Evolutionary conservation across 192 early-diverging fungal species (phyloP), one percentile per base, ranked within the genome.

Genomic region (Ambispora gerdemannii): DNA sequence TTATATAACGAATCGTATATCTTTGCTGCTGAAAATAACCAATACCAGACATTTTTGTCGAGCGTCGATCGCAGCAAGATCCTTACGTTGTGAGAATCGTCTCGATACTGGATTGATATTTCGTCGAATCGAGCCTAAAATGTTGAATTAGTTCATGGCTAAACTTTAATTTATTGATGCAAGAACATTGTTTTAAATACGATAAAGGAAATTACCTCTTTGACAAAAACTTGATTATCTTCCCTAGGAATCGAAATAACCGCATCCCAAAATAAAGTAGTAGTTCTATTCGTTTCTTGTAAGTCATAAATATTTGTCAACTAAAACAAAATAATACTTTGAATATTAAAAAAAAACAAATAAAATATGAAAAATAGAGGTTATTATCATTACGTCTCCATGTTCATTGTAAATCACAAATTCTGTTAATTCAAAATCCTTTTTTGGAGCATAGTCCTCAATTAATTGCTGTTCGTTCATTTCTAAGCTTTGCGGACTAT

Each of bases 41-140:
- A 43, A 20, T 65, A 65, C 63, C 63, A 65, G 15, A 38, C 17
- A 43, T 65, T 24, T 50, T 43, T n/a, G 8, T 22, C 22, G 24
- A 49, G 22, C 11, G 4, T 38, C 22, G 63, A 65, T 43, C 34
- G 22, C 8, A 65, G 22, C 63, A 33, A 65, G 2, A 65, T 49
- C 24, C 13, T 65, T 10, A 65, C 22, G 31, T 65, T 38, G 47
- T 25, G 17, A 27, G n/a, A 4, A 43, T 36, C 27, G 4, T 13
- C 27, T 2, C 63, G 35, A 30, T 43, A 65, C 3, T 38, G 35
- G 31, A 65, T 65, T 27, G 63, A 38, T 3, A 49, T 43, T 30
- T 65, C 35, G 31, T 24, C 24, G 11, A 38, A 49, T 11, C 17
- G n/a, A 13, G 25, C 38, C 63, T 65, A 49, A 20, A 58, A 15